A percentile compares a stretch with the other conserved stretches of the same genome.
Conservation (phyloP, 2,329 filamentous ascomycete genomes). For the Orbilia javanica region DNA sequence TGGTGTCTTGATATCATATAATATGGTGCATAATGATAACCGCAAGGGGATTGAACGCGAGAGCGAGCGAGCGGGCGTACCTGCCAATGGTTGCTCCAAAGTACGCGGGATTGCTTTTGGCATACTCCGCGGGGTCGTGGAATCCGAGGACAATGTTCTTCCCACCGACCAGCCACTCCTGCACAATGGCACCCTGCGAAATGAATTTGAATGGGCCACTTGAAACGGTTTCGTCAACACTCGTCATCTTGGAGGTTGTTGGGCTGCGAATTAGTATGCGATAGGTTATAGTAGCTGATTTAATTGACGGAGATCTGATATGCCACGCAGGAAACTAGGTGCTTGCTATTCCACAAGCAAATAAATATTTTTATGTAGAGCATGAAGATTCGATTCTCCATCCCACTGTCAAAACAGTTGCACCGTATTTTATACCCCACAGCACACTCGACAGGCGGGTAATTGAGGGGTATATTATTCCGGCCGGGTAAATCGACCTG, state of each 20-base stretch:
- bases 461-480: constrained; percentile 52
- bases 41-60: constrained; percentile 17
- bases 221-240: constrained; percentile 25
- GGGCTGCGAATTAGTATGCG: background rate
- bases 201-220: constrained; percentile 72
- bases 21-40: background rate
- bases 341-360: no score
- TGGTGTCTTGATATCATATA: background rate
- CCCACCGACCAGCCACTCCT: constrained; percentile 81
- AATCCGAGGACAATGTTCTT: constrained; percentile 92
- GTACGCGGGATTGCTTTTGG: constrained; percentile 79
- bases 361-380: background rate
- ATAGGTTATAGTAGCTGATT: background rate
- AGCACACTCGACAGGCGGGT: constrained; percentile 28
- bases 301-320: background rate
- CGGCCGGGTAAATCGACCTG: constrained; percentile 44
- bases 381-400: constrained; percentile 1
- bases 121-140: constrained; percentile 74
- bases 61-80: constrained; percentile 63
- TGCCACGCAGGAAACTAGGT: no score
- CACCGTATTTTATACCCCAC: constrained; percentile 32
- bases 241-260: constrained; percentile 24
- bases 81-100: constrained; percentile 94
- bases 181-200: constrained; percentile 81
- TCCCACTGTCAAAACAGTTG: background rate